Conservation (phyloP, 768 basidiomycete genomes). For the Russula virescens region DNA sequence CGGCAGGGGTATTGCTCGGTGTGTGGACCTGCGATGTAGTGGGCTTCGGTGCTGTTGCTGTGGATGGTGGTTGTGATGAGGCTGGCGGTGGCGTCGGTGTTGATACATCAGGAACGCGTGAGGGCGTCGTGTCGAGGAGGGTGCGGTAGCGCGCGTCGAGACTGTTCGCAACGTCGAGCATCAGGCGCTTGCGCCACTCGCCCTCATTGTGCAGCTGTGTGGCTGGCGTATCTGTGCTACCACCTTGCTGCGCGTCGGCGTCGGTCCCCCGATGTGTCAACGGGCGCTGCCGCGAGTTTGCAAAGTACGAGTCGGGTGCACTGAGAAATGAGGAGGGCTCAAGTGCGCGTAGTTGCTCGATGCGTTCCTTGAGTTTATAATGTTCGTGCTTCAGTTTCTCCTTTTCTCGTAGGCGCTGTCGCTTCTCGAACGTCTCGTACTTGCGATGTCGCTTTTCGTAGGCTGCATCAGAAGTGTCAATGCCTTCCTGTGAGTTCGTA, state of each 20-base stretch:
- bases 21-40: not conserved
- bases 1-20: not conserved
- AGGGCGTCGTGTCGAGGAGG: constrained; percentile 48
- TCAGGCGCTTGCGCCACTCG: constrained; percentile 66
- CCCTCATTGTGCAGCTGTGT: constrained; percentile 46
- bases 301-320: constrained; percentile 53
- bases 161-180: constrained; percentile 60
- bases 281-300: constrained; percentile 25
- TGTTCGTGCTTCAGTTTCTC: constrained; percentile 90
- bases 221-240: constrained; percentile 10
- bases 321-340: constrained; percentile 63
- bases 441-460: constrained; percentile 82
- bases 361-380: constrained; percentile 84
- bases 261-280: constrained; percentile 38
- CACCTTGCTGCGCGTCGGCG: not conserved
- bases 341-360: constrained; percentile 76
- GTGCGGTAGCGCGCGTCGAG: constrained; percentile 70
- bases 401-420: constrained; percentile 79
- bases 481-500: constrained; percentile 37
- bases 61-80: not conserved
- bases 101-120: constrained; percentile 35
- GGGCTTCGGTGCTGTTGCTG: not conserved
- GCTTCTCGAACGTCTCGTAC: constrained; percentile 82
- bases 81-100: constrained; percentile 9
- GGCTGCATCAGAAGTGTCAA: constrained; percentile 72